Evolutionary conservation across 148 eudicot genomes (phyloP).

Genomic region (Rhododendron simsii): DNA sequence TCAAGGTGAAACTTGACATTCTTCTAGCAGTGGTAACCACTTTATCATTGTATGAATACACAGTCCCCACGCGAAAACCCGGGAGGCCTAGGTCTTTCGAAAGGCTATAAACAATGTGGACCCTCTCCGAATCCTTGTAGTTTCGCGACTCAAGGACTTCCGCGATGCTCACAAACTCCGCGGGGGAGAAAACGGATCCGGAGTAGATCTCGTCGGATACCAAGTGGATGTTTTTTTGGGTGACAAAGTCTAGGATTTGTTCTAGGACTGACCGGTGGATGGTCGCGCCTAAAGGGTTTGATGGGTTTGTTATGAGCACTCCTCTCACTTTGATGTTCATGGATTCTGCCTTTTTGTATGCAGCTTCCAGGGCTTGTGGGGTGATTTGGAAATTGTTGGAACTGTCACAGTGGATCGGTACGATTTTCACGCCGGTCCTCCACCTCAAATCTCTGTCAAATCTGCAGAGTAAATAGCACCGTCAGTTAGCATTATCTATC

Average conservation of each 20-base stretch:
- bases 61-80: slow-evolving; percentile 80
- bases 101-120: slow-evolving; percentile 85
- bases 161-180: slow-evolving; percentile 69
- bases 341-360: slow-evolving; percentile 47
- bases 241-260: slow-evolving; percentile 51
- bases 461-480: slow-evolving; percentile 23
- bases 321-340: slow-evolving; percentile 54
- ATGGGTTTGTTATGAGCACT: slow-evolving; percentile 81
- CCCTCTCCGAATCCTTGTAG: slow-evolving; percentile 49
- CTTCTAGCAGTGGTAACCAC: slow-evolving; percentile 84
- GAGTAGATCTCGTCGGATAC: slow-evolving; percentile 93
- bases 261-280: slow-evolving; percentile 40
- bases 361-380: slow-evolving; percentile 60
- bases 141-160: slow-evolving; percentile 46
- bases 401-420: slow-evolving; percentile 74
- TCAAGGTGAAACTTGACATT: slow-evolving; percentile 86
- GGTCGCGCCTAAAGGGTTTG: slow-evolving; percentile 80
- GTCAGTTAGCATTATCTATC: neutral
- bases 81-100: slow-evolving; percentile 92
- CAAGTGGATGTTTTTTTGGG: slow-evolving; percentile 64
- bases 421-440: slow-evolving; percentile 84
- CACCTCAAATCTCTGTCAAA: slow-evolving; percentile 90
- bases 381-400: slow-evolving; percentile 79
- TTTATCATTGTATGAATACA: slow-evolving; percentile 78
- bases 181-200: slow-evolving; percentile 59